phyloP scores from a whole-genome alignment of 2,329 filamentous ascomycete genomes.

The Phialophora expanda region DNA sequence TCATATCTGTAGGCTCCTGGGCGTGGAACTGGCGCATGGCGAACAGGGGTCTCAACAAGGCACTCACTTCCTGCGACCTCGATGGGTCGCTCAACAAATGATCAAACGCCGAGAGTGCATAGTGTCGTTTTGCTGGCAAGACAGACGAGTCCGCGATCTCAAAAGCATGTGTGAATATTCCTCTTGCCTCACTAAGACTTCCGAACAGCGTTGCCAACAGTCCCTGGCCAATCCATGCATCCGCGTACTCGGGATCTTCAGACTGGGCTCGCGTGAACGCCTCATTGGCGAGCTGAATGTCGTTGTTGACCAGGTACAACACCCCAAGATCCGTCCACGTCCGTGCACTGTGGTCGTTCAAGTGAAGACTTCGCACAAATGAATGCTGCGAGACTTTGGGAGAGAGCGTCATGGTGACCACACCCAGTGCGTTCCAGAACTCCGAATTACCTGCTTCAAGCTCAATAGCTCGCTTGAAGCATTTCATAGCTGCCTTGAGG shows the following conservation, averaged over 20 bases:
- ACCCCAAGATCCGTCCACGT: slow-evolving; percentile 91
- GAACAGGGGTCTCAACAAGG: slow-evolving; percentile 84
- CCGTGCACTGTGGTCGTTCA: slow-evolving; percentile 84
- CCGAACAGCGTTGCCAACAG: slow-evolving; percentile 79
- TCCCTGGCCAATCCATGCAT: slow-evolving; percentile 93
- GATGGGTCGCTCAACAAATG: slow-evolving; percentile 66
- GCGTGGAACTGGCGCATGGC: slow-evolving; percentile 80
- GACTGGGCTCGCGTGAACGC: slow-evolving; percentile 91
- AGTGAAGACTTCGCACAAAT: slow-evolving; percentile 86
- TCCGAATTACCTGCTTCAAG: slow-evolving; percentile 91
- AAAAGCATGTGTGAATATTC: slow-evolving; percentile 90
- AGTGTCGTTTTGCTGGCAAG: slow-evolving; percentile 75
- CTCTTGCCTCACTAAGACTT: slow-evolving; percentile 75
- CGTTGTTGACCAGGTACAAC: slow-evolving; percentile 82
- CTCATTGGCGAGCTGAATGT: slow-evolving; percentile 83
- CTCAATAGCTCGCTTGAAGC: slow-evolving; percentile 95
- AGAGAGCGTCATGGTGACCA: slow-evolving; percentile 84
- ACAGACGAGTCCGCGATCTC: slow-evolving; percentile 84
- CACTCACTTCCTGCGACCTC: slow-evolving; percentile 49
- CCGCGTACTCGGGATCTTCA: slow-evolving; percentile 88
- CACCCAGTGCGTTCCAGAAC: slow-evolving; percentile 95
- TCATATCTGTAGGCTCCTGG: slow-evolving; percentile 72
- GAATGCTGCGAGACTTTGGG: slow-evolving; percentile 90
- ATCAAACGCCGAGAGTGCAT: slow-evolving; percentile 81
- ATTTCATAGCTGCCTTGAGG: slow-evolving; percentile 79